Evolutionary conservation across 352 stramenopile species (phyloP), one percentile per base, ranked within the genome.

Genomic region (Phytopythium ostracodes): DNA sequence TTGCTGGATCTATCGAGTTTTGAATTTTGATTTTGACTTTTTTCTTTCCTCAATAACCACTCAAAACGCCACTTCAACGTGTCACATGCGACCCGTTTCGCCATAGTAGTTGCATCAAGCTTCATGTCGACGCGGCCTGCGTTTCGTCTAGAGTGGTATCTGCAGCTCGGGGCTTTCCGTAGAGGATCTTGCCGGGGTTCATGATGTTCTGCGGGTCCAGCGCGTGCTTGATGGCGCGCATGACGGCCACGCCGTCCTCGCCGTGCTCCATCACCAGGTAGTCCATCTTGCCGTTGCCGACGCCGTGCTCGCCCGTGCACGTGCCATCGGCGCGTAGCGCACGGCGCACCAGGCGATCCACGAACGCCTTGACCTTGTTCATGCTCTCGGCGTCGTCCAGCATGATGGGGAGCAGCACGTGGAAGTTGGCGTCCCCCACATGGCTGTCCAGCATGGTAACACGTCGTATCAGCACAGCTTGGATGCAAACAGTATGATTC

Each of bases 281-380:
- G 53, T 86, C 78, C 65, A 92, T 97, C 79, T 99, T 99, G 58
- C 97, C 96, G 60, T 92, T 88, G 11, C 97, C 97, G 22, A 99
- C 78, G 43, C 97, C 97, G 71, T 99, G 97, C 75, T 99, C 97
- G 47, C 97, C 97, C n/a, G 96, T 99, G 82, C 97, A 99, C 22
- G 96, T 99, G 49, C 97, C 97, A 33, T 96, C 97, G 55, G 85
- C 86, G n/a, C 67, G 74, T 9, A 98, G 79, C 18, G 93, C 92
- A 20, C 84, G 77, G 53, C 85, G 65, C 35, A 94, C 85, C n/a
- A 95, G 69, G 17, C 83, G 82, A 60, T 92, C 80, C 59, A 91
- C 97, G 36, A 99, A 94, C 29, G 84, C 72, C 58, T 91, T 81
- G 42, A 98, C 83, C 61, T 91, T 89, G 24, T 73, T 58, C 70